phyloP scores from a whole-genome alignment of 345 rosid genomes.

The Eucalyptus camaldulensis region DNA sequence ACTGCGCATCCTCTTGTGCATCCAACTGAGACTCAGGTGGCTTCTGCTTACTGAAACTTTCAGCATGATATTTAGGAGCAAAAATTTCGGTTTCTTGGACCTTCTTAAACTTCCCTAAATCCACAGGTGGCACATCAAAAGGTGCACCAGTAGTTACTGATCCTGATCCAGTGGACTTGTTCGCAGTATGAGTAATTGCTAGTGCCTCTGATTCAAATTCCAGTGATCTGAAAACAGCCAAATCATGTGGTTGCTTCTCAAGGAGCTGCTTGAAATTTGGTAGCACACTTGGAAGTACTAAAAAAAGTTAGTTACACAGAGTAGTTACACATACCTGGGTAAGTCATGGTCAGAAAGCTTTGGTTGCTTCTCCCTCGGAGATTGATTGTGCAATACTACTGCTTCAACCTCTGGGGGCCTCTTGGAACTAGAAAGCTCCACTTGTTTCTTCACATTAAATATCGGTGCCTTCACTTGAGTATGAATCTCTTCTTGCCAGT shows the following conservation, averaged over 20 bases:
- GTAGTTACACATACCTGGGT: not conserved
- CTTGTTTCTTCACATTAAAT: not conserved
- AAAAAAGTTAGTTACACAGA: not conserved
- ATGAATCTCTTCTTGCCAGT: not conserved
- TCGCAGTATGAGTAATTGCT: not conserved
- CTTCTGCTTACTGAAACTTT: not conserved
- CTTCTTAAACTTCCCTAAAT: not conserved
- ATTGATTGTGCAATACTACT: not conserved
- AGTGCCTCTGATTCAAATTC: not conserved
- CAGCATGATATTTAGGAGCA: not conserved
- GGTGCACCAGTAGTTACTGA: not conserved
- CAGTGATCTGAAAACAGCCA: not conserved
- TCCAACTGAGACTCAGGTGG: not conserved
- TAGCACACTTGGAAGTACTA: not conserved
- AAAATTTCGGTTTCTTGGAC: not conserved
- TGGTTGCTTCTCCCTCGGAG: not conserved
- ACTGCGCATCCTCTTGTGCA: not conserved
- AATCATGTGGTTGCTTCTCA: not conserved
- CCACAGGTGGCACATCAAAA: not conserved
- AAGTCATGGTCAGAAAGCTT: not conserved
- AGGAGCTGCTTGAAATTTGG: not conserved
- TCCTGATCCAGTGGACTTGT: not conserved
- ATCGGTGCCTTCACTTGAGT: not conserved
- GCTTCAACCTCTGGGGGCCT: not conserved
- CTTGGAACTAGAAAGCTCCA: not conserved